Evolutionary conservation across 164 flowering plant species (phyloP), one percentile per base, ranked within the genome.

Genomic region (Vitis riparia): DNA sequence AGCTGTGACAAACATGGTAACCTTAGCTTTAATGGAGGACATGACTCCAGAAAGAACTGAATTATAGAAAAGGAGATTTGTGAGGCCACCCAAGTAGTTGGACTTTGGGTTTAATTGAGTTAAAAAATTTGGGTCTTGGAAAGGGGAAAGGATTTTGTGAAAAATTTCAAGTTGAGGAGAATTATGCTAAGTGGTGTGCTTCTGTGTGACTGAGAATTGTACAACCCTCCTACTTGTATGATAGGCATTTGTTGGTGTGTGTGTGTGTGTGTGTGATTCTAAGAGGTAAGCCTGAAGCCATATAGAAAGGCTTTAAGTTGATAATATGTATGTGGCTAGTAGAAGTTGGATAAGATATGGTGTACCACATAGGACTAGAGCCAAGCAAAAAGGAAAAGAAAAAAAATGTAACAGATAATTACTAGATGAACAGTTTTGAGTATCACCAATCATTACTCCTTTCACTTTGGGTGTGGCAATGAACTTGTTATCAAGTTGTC

Each of bases 251-350:
- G 15, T 23, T 27, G 27, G 55, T 49, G 8, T 63, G 3, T 32
- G 15, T 23, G 15, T 48, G 55, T 49, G 8, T 63, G 51, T 55
- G 51, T 63, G 30, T 63, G 14, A 30, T 50, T 23, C 16, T 65
- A 29, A 19, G 47, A 30, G 57, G 51, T 50, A 65, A 65, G 3
- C 3, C 30, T 32, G 11, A 65, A 23, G 57, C 58, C 55, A 19
- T 51, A 23, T 51, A 23, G 32, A 51, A 44, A 65, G 68, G 57
- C 16, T n/a, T 8, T 62, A 19, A 55, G 67, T 62, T 55, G 76
- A 73, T 67, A 73, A 67, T 52, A 29, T 63, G 30, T 73, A 3
- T 68, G 71, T 68, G 76, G 76, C 68, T 63, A 30, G 37, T 30
- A 37, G 63, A 32, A 57, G 63, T 11, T 68, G 64, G 68, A 62